These are phyloP conservation scores for Phellopilus nigrolimitatus DNA, from an alignment of 1,284 basidiomycete genomes.

Conservation along the genomic window DNA sequence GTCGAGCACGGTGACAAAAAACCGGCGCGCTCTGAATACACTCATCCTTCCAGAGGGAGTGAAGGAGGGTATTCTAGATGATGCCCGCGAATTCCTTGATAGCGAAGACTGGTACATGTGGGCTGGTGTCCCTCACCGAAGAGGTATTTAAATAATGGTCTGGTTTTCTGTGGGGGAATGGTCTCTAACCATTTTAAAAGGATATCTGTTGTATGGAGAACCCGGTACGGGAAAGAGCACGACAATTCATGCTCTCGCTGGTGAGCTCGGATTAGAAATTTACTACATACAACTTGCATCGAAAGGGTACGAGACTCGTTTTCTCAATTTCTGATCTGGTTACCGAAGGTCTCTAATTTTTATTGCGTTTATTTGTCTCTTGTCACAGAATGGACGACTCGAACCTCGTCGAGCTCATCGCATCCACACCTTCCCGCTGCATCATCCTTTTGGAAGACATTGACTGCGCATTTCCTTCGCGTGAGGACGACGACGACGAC, in stretches of 20 bases:
- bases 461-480: slow-evolving; percentile 48
- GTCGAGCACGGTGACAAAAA: slow-evolving; percentile 12
- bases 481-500: slow-evolving; percentile 36
- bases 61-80: slow-evolving; percentile 41
- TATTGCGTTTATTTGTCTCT: background rate
- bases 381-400: slow-evolving; percentile 42
- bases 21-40: slow-evolving; percentile 42
- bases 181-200: background rate
- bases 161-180: background rate
- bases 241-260: slow-evolving; percentile 57
- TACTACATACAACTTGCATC: slow-evolving; percentile 51
- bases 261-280: slow-evolving; percentile 55
- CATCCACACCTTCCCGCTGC: slow-evolving; percentile 43
- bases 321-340: too few species aligned
- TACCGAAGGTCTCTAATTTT: too few species aligned
- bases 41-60: slow-evolving; percentile 45
- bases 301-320: slow-evolving; percentile 34
- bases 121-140: slow-evolving; percentile 50
- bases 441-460: slow-evolving; percentile 53
- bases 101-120: slow-evolving; percentile 49
- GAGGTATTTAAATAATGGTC: slow-evolving; percentile 27
- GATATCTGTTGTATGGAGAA: slow-evolving; percentile 51
- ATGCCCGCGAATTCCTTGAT: slow-evolving; percentile 46
- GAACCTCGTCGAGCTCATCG: slow-evolving; percentile 39
- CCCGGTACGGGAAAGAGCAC: slow-evolving; percentile 50